Conservation (phyloP, 768 basidiomycete species). For the Leucogyrophana mollusca region DNA sequence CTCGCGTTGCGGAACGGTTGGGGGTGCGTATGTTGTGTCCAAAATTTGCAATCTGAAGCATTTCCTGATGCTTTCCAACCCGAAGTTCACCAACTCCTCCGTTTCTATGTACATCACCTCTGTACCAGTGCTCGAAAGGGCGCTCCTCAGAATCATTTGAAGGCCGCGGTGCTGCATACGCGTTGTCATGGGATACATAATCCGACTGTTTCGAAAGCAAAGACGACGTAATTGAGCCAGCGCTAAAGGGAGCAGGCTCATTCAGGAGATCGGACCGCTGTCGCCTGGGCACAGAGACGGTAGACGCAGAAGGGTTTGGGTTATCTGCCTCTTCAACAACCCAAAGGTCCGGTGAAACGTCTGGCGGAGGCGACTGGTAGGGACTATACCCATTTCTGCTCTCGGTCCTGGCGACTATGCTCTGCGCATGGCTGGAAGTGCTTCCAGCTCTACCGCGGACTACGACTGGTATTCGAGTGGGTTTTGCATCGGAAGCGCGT, state of each 20-base stretch:
- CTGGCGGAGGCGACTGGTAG: slow-evolving; percentile 25
- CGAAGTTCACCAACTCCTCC: slow-evolving; percentile 86
- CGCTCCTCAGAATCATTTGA: slow-evolving; percentile 79
- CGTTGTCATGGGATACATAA: slow-evolving; percentile 31
- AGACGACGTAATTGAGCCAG: slow-evolving; percentile 42
- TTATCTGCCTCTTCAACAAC: slow-evolving; percentile 27
- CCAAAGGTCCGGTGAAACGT: slow-evolving; percentile 28
- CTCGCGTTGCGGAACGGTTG: slow-evolving; percentile 24
- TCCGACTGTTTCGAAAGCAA: slow-evolving; percentile 31
- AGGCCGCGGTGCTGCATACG: slow-evolving; percentile 39
- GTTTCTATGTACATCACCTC: slow-evolving; percentile 82
- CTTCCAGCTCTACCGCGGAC: slow-evolving; percentile 42
- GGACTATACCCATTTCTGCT: slow-evolving; percentile 30
- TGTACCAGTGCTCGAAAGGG: slow-evolving; percentile 89
- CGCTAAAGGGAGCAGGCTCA: slow-evolving; percentile 63
- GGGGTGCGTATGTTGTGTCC: slow-evolving; percentile 56
- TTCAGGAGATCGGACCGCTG: slow-evolving; percentile 52
- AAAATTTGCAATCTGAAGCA: slow-evolving; percentile 87
- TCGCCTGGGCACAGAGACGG: slow-evolving; percentile 34
- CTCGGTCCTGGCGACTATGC: slow-evolving; percentile 34
- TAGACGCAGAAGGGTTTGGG: slow-evolving; percentile 29
- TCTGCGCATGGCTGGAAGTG: slow-evolving; percentile 37
- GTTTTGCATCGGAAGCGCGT: slow-evolving; percentile 38
- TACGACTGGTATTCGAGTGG: slow-evolving; percentile 49
- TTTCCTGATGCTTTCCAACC: slow-evolving; percentile 73